Conservation (phyloP, 495 filamentous ascomycete species). For the Penicillium waksmanii region DNA sequence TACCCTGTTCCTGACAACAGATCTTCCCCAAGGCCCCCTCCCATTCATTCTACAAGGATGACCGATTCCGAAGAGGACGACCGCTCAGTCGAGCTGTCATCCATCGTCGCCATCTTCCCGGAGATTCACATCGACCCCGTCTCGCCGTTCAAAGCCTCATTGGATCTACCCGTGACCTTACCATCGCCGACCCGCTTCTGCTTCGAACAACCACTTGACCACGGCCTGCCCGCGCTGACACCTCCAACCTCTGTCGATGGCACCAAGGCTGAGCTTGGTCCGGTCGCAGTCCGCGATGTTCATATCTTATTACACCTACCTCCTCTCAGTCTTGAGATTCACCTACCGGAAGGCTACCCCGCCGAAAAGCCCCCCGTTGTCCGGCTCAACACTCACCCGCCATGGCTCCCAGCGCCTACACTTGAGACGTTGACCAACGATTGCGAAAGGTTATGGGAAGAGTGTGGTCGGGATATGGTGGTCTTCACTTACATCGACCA, state of each 20-base stretch:
- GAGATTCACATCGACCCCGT: slow-evolving; percentile 69
- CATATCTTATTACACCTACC: slow-evolving; percentile 77
- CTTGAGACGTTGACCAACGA: slow-evolving; percentile 64
- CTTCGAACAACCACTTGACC: slow-evolving; percentile 63
- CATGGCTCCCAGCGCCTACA: slow-evolving; percentile 69
- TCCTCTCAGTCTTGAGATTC: slow-evolving; percentile 67
- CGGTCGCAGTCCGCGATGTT: slow-evolving; percentile 45
- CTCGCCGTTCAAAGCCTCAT: slow-evolving; percentile 61
- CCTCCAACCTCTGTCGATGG: slow-evolving; percentile 52
- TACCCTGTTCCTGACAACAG: slow-evolving; percentile 10
- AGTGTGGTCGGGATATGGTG: slow-evolving; percentile 74
- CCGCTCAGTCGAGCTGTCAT: slow-evolving; percentile 76
- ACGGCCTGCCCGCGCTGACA: slow-evolving; percentile 40
- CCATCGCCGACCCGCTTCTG: slow-evolving; percentile 66
- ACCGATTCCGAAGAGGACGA: slow-evolving; percentile 58
- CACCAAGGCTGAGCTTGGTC: slow-evolving; percentile 29
- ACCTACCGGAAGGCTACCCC: slow-evolving; percentile 78
- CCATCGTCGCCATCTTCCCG: slow-evolving; percentile 87
- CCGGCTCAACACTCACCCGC: slow-evolving; percentile 63
- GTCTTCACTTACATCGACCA: slow-evolving; percentile 87
- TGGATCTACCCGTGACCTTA: slow-evolving; percentile 77
- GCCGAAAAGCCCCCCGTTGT: slow-evolving; percentile 65
- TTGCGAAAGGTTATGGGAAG: slow-evolving; percentile 74
- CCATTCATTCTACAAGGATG: slow-evolving; percentile 24
- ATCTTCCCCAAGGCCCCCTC: slow-evolving; percentile 1